These are phyloP conservation scores for Tephrocybe sp. DNA, from an alignment of 768 basidiomycete species.

Conservation along the genomic window DNA sequence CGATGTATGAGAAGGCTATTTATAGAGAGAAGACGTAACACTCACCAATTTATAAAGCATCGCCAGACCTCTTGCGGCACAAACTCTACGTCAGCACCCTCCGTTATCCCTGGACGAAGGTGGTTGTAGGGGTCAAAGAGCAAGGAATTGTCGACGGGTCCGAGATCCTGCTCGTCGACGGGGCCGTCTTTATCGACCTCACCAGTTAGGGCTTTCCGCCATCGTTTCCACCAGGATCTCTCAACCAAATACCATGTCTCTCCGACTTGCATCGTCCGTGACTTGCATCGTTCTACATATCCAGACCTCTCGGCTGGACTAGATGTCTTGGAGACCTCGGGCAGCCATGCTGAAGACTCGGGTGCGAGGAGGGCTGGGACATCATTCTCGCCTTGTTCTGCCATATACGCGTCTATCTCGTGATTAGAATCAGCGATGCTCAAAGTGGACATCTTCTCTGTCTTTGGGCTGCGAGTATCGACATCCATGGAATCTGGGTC, in stretches of 20 bases:
- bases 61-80: conserved; percentile 74
- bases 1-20: not conserved
- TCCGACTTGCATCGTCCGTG: conserved; percentile 52
- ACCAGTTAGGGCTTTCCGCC: conserved; percentile 71
- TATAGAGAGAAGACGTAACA: conserved; percentile 4
- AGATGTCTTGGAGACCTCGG: conserved; percentile 22
- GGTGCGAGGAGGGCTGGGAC: conserved; percentile 28
- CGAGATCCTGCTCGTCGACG: conserved; percentile 59
- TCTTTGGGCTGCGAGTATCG: conserved; percentile 32
- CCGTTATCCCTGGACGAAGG: conserved; percentile 43
- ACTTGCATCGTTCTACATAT: conserved; percentile 46
- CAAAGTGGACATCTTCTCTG: conserved; percentile 43
- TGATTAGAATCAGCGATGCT: conserved; percentile 40
- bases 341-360: conserved; percentile 21
- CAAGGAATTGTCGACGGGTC: conserved; percentile 71
- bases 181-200: conserved; percentile 65
- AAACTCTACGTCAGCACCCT: conserved; percentile 72
- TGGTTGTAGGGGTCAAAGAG: conserved; percentile 57
- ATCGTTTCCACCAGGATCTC: conserved; percentile 69
- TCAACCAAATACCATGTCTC: conserved; percentile 81
- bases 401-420: conserved; percentile 72
- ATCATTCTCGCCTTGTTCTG: conserved; percentile 47
- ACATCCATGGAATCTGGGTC: conserved; percentile 54
- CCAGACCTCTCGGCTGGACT: conserved; percentile 46
- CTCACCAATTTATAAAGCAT: conserved; percentile 68